Percentiles rank a stretch among this genome's conserved stretches.
phyloP scores from a whole-genome alignment of 1,139 yeast genomes.

The Zygosaccharomyces pseudobailii region DNA sequence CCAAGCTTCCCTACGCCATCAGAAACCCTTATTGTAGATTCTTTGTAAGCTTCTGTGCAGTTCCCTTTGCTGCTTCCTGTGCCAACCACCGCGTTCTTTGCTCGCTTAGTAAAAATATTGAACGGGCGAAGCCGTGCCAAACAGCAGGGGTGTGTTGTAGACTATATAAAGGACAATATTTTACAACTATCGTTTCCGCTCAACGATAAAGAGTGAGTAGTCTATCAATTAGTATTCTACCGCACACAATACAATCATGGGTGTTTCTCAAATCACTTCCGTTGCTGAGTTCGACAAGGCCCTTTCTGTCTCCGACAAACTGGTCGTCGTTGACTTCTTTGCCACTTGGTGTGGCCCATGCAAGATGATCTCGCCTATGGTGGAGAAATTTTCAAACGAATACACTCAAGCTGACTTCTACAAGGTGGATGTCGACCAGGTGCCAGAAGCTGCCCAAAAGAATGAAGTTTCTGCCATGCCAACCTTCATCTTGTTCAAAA shows the following conservation, averaged over 20 bases:
- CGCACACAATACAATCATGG: slow-evolving; percentile 34
- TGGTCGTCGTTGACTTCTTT: slow-evolving; percentile 86
- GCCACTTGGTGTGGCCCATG: slow-evolving; percentile 99
- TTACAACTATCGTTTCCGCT: too few relatives aligned
- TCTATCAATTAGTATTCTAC: too few relatives aligned
- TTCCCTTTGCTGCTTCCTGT: slow-evolving; percentile 1
- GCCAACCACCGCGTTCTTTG: slow-evolving; percentile 1
- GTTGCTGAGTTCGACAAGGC: slow-evolving; percentile 60
- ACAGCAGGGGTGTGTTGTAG: slow-evolving; percentile 2
- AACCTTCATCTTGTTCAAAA: slow-evolving; percentile 73
- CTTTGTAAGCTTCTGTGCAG: neutral
- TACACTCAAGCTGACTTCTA: slow-evolving; percentile 60
- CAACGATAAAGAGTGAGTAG: too few relatives aligned
- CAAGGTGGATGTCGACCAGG: slow-evolving; percentile 82
- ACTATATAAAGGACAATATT: slow-evolving; percentile 3
- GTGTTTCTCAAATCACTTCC: slow-evolving; percentile 39
- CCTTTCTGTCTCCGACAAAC: slow-evolving; percentile 48
- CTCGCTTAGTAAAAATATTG: slow-evolving; percentile 10
- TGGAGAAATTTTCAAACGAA: slow-evolving; percentile 66
- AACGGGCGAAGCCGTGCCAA: slow-evolving; percentile 3
- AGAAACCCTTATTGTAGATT: neutral
- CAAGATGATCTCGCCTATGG: slow-evolving; percentile 88
- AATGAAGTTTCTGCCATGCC: slow-evolving; percentile 86
- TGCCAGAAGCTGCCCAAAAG: slow-evolving; percentile 67
- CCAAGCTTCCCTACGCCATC: neutral